Conservation (phyloP, 805 yeast genomes). For the Candida sakaeoensis region DNA sequence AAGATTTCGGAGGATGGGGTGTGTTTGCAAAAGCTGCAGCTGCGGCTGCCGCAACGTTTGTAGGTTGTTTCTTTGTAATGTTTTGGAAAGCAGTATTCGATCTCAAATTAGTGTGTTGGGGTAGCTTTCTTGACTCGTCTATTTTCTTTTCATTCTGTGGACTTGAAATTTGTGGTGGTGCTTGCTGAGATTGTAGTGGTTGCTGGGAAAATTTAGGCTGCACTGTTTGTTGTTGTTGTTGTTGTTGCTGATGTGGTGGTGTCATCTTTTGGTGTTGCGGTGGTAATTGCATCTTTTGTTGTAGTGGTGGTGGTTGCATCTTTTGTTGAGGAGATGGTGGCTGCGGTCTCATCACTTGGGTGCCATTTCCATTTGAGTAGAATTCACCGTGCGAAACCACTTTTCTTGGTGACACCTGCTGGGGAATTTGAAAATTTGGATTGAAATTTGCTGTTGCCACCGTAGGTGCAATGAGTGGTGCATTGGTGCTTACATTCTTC, state of each 20-base stretch:
- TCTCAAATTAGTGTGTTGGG: slow-evolving; percentile 5
- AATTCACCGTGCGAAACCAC: not conserved
- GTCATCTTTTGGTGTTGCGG: not conserved
- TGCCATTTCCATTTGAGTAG: not conserved
- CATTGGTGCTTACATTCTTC: slow-evolving; percentile 11
- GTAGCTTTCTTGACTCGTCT: not conserved
- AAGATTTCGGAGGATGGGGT: not conserved
- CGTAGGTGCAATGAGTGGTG: too few species aligned
- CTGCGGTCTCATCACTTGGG: not conserved
- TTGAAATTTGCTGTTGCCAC: not conserved
- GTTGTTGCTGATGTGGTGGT: not conserved
- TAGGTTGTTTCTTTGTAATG: slow-evolving; percentile 6
- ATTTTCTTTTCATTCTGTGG: not conserved
- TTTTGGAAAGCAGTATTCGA: slow-evolving; percentile 7
- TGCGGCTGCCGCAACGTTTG: slow-evolving; percentile 11
- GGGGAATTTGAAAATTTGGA: not conserved
- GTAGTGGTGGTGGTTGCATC: not conserved
- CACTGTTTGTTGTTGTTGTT: not conserved
- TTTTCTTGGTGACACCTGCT: slow-evolving; percentile 5
- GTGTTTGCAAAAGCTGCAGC: slow-evolving; percentile 6
- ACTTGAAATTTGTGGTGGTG: not conserved
- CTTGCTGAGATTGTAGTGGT: not conserved
- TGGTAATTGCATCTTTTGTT: not conserved
- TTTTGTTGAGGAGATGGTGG: slow-evolving; percentile 2
- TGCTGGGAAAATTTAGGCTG: too few species aligned